A percentile compares a stretch with the other conserved stretches of the same genome.
These are phyloP conservation scores for Physcia stellaris DNA, from an alignment of 495 filamentous ascomycete genomes.

Conservation along the genomic window DNA sequence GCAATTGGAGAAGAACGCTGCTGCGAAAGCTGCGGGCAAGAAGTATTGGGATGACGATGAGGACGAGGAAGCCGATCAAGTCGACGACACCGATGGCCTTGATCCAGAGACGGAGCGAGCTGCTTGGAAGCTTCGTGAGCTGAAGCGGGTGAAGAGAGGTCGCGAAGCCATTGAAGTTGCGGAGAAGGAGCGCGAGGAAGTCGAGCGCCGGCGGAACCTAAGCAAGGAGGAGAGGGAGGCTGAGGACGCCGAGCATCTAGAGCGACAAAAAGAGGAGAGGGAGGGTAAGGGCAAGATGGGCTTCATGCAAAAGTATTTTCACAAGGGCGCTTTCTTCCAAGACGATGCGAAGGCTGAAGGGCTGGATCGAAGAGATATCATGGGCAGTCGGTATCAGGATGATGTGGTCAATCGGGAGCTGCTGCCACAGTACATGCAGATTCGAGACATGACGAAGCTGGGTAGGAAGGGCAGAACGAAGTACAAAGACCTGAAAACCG, in stretches of 20 bases:
- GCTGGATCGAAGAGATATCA: conserved; percentile 62
- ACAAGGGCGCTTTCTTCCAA: conserved; percentile 91
- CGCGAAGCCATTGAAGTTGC: conserved; percentile 68
- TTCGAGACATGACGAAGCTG: conserved; percentile 84
- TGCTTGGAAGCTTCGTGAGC: conserved; percentile 86
- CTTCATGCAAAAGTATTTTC: conserved; percentile 92
- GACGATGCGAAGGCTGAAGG: conserved; percentile 63
- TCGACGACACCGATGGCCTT: conserved; percentile 75
- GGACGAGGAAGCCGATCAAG: conserved; percentile 44
- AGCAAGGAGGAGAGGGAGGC: conserved; percentile 74
- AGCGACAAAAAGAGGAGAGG: conserved; percentile 67
- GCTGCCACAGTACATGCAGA: conserved; percentile 84
- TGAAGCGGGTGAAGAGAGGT: conserved; percentile 75
- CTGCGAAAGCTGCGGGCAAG: conserved; percentile 58
- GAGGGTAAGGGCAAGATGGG: conserved; percentile 78
- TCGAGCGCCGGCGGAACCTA: conserved; percentile 77
- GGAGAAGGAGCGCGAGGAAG: conserved; percentile 78
- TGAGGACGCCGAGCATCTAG: conserved; percentile 70
- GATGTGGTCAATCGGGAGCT: conserved; percentile 66
- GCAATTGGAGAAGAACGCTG: conserved; percentile 67
- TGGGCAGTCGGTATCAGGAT: conserved; percentile 67
- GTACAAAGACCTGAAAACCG: conserved; percentile 75
- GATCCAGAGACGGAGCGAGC: conserved; percentile 84
- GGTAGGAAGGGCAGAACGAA: conserved; percentile 85
- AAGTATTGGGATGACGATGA: conserved; percentile 82